Percentiles rank a stretch among this genome's conserved stretches.
These are phyloP conservation scores for Lyophyllum semitale DNA, from an alignment of 768 basidiomycete species.

Conservation along the genomic window DNA sequence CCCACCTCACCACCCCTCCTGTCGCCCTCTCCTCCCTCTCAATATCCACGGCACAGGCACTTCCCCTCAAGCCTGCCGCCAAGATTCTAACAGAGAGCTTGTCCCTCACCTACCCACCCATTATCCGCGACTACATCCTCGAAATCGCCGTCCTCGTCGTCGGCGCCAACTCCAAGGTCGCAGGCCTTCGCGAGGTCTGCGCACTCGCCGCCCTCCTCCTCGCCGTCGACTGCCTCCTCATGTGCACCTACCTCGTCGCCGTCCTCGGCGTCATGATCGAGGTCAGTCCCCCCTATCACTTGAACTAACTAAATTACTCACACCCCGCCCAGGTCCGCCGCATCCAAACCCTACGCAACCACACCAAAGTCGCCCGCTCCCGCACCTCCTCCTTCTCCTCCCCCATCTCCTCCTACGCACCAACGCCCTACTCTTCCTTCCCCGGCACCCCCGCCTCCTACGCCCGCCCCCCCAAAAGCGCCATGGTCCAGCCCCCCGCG, in stretches of 20 bases:
- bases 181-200: conserved; percentile 92
- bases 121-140: conserved; percentile 90
- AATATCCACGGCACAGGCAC: conserved; percentile 35
- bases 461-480: conserved; percentile 17
- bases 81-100: conserved; percentile 87
- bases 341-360: conserved; percentile 61
- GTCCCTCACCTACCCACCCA: conserved; percentile 73
- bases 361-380: conserved; percentile 32
- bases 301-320: conserved; percentile 10
- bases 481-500: conserved; percentile 30
- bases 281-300: conserved; percentile 40
- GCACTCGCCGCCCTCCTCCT: conserved; percentile 90
- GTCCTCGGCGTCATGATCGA: conserved; percentile 96
- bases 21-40: conserved; percentile 26
- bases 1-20: conserved; percentile 52
- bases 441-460: conserved; percentile 18
- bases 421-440: conserved; percentile 23
- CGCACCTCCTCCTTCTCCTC: conserved; percentile 36
- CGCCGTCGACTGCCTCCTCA: conserved; percentile 81
- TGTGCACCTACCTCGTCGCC: conserved; percentile 88
- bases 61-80: conserved; percentile 68
- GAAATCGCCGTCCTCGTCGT: conserved; percentile 89
- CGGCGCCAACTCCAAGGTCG: conserved; percentile 85
- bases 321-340: conserved; percentile 60
- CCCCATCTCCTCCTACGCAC: conserved; percentile 26